These are phyloP conservation scores for Colletotrichum lini DNA, from an alignment of 2,329 filamentous ascomycete genomes.

Conservation along the genomic window DNA sequence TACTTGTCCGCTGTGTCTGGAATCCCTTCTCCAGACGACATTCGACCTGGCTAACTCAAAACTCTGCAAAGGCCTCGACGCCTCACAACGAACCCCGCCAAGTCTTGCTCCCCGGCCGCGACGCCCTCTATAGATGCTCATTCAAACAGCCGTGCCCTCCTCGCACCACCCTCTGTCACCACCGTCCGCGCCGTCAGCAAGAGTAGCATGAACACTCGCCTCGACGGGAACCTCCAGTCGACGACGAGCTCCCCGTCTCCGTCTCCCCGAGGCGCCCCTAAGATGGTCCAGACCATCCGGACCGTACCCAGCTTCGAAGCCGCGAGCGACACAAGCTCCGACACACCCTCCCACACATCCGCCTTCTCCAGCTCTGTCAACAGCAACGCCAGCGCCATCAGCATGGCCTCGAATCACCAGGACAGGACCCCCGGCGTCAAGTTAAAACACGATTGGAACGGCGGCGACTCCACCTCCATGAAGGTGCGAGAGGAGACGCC, in stretches of 20 bases:
- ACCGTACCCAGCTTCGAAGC: slow-evolving; percentile 70
- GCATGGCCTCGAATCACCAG: slow-evolving; percentile 55
- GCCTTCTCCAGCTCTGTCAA: slow-evolving; percentile 70
- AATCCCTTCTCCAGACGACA: not conserved
- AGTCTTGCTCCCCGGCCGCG: slow-evolving; percentile 13
- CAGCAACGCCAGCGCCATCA: slow-evolving; percentile 66
- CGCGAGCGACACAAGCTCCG: slow-evolving; percentile 61
- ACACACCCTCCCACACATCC: slow-evolving; percentile 59
- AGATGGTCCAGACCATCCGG: slow-evolving; percentile 66
- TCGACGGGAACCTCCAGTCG: slow-evolving; percentile 47
- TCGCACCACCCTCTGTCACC: slow-evolving; percentile 55
- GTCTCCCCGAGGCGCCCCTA: slow-evolving; percentile 47
- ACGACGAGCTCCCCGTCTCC: slow-evolving; percentile 45
- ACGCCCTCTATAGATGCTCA: slow-evolving; percentile 45
- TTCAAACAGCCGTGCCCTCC: slow-evolving; percentile 50
- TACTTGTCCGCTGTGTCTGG: slow-evolving; percentile 4
- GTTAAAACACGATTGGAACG: slow-evolving; percentile 51
- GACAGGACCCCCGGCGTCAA: slow-evolving; percentile 52
- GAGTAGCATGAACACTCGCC: slow-evolving; percentile 53
- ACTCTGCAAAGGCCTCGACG: slow-evolving; percentile 20
- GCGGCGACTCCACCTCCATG: slow-evolving; percentile 24
- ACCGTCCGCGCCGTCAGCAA: slow-evolving; percentile 52
- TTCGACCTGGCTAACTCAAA: slow-evolving; percentile 20
- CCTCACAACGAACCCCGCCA: slow-evolving; percentile 11
- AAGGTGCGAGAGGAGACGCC: slow-evolving; percentile 34